Base-by-base conservation (phyloP, 1,284 basidiomycete genomes). In the Vanrija sp. region DNA sequence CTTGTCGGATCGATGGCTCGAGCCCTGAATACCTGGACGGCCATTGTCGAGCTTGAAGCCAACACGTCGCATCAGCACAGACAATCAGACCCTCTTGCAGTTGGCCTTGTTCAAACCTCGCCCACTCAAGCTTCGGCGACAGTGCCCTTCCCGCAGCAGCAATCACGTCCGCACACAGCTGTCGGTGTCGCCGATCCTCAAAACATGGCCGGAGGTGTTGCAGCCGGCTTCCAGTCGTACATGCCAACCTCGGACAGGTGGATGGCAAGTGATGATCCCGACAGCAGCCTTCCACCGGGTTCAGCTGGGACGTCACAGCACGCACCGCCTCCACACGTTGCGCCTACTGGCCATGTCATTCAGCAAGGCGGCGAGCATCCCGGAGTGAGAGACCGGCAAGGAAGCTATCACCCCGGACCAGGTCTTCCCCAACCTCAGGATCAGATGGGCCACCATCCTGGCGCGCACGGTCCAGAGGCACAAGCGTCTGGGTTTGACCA, bases 1-100 rank as follows among this genome's bases (percentile, higher is more conserved):
- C 51, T 73, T n/a, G 50, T 72, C 8, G 68, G 65, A 10, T 68
- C 66, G 15, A 70, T 72, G 66, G 53, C 62, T 3, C 54, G 68
- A 38, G 59, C 64, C 3, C 62, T 68, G 2, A 56, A 64, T 15
- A 61, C 65, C 8, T 67, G 71, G 66, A 52, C 52, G 3, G 49
- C 56, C n/a, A 51, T 39, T 12, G 27, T 62, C 18, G 60, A 61
- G 41, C 55, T 54, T 23, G 59, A 61, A 12, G 49, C 42, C 23
- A 31, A 9, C 12, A 14, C 31, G 10, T 31, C 31, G 12, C 31
- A 31, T 2, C 31, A 12, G 12, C 31, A 36, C n/a, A n/a, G 19
- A n/a, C 22, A 27, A n/a, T 12, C 35, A 1, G 18, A 49, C 24
- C 36, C 20, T 23, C 36, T 18, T 6, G 18, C 20, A 31, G 23